phyloP scores from a whole-genome alignment of 192 early-diverging fungal species.

The Podila minutissima region DNA sequence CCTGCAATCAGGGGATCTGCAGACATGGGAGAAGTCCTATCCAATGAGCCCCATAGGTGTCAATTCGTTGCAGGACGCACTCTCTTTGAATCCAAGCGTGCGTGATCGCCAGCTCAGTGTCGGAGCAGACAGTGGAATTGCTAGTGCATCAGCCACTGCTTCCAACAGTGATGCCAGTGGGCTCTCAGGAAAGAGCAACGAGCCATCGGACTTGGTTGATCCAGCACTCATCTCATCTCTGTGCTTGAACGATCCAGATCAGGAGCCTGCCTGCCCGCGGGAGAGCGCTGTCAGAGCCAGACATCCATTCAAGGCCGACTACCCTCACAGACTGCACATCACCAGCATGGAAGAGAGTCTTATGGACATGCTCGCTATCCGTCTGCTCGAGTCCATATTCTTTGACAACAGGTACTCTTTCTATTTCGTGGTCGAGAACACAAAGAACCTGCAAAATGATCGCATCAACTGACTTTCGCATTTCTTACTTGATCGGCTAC shows the following conservation, averaged over 20 bases:
- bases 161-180: not conserved
- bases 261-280: not conserved
- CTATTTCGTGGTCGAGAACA: not conserved
- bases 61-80: constrained; percentile 32
- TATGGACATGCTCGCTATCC: constrained; percentile 36
- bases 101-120: constrained; percentile 22
- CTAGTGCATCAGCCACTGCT: not conserved
- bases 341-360: constrained; percentile 45
- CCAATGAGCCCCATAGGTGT: constrained; percentile 27
- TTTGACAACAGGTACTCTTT: constrained; percentile 33
- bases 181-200: not conserved
- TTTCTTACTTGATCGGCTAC: too few species aligned
- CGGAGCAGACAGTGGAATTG: constrained; percentile 1
- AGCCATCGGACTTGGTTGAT: not conserved
- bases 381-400: constrained; percentile 38
- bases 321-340: constrained; percentile 36
- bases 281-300: constrained; percentile 2
- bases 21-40: constrained; percentile 30
- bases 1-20: constrained; percentile 18
- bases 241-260: constrained; percentile 7
- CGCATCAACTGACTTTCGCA: not conserved
- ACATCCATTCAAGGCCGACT: constrained; percentile 36
- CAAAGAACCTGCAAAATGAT: not conserved
- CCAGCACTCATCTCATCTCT: constrained; percentile 9
- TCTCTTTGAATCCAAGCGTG: constrained; percentile 10